Evolutionary conservation across 2,329 filamentous ascomycete species (phyloP).

Genomic region (Dactylellina leptospora): DNA sequence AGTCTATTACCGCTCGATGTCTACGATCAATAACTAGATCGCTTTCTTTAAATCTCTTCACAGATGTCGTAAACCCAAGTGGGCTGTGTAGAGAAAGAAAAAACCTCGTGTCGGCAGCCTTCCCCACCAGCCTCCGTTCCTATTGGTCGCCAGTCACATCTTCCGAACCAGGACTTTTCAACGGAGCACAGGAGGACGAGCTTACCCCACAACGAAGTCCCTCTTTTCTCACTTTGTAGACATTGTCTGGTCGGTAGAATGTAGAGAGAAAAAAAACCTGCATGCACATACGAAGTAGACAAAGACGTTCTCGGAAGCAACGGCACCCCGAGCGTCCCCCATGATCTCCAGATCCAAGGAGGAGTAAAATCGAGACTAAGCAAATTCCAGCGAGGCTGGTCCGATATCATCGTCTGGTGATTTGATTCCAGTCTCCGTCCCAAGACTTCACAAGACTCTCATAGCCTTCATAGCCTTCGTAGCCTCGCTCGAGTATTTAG

Average conservation of each 20-base stretch:
- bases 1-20: not conserved
- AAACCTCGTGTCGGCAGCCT: slow-evolving; percentile 26
- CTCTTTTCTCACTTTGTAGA: not conserved
- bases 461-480: not conserved
- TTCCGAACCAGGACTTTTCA: slow-evolving; percentile 7
- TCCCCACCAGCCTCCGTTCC: slow-evolving; percentile 29
- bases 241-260: slow-evolving; percentile 5
- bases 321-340: slow-evolving; percentile 4
- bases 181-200: not conserved
- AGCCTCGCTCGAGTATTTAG: not conserved
- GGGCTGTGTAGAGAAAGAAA: slow-evolving; percentile 28
- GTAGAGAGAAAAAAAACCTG: slow-evolving; percentile 3
- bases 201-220: slow-evolving; percentile 9
- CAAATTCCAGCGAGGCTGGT: slow-evolving; percentile 9
- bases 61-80: slow-evolving; percentile 9
- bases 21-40: not conserved
- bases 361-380: not conserved
- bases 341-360: not conserved
- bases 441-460: not conserved
- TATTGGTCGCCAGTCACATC: slow-evolving; percentile 21
- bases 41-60: not conserved
- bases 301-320: not conserved
- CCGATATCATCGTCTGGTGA: not conserved
- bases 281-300: not conserved
- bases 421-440: not conserved